Evolutionary conservation across 176 grass and related monocot genomes (phyloP), one percentile per base, ranked within the genome.

Genomic region (Triticum monococcum): DNA sequence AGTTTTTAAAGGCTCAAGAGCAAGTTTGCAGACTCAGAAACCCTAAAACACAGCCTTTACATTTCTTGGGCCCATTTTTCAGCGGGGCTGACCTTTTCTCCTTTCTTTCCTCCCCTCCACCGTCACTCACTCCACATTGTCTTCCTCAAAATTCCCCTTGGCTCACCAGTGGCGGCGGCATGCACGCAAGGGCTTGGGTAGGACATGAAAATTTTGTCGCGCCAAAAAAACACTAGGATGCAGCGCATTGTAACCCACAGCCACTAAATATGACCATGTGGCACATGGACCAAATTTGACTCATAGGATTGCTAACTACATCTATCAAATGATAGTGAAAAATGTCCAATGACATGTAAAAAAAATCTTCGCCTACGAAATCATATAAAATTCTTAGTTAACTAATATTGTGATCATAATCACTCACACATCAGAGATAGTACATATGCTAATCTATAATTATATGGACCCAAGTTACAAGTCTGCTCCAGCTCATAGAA

Each of bases 221-320:
- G 40, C 14, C 48, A 2, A 17, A 52, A 52, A 52, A 16, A 17
- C 48, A 17, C 48, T 52, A 52, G 14, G 48, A 52, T 52, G 13
- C 45, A 12, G 45, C 45, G 45, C 45, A 48, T 48, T 48, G 45
- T 48, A 14, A 48, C 45, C 2, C 45, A 48, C 4, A 48, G 48
- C 14, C 0, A 52, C 3, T 52, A 52, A 52, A 52, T 17, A 52
- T 52, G 48, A 17, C 16, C 13, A 50, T 28, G 72, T 75, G 40
- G 12, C 23, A 74, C 40, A 75, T 75, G 72, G 23, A 75, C 13
- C 23, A 50, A 28, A 13, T 43, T 75, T 30, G 48, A 52, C 43
- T 31, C 72, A 75, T 75, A 31, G 52, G 43, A 75, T 75, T 31
- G 43, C 43, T 75, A 75, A 75, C 43, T 75, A 16, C n/a, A 75